Conservation (phyloP, 2,329 filamentous ascomycete genomes). For the Allantophomopsis lycopodina region DNA sequence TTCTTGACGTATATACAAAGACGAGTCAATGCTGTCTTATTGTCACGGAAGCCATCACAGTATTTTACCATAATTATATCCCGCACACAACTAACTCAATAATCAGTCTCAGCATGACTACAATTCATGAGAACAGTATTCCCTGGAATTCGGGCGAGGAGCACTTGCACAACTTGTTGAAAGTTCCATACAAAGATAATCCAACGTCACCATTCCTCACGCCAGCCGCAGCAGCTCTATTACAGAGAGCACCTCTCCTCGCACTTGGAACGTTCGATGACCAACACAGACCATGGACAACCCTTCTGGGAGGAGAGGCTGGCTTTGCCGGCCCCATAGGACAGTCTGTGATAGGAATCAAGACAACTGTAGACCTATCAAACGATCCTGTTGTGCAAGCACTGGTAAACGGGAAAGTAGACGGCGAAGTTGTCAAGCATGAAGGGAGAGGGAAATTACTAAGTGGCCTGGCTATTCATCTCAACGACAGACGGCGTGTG, state of each 20-base stretch:
- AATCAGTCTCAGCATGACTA: no score
- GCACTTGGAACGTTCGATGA: constrained; percentile 61
- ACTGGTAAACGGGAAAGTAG: constrained; percentile 37
- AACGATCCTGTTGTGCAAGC: constrained; percentile 59
- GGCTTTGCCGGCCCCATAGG: constrained; percentile 55
- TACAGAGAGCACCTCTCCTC: constrained; percentile 50
- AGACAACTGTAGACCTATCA: constrained; percentile 40
- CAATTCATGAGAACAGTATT: no score
- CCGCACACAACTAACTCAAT: no score
- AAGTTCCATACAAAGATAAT: constrained; percentile 43
- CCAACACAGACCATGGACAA: constrained; percentile 58
- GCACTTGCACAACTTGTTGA: constrained; percentile 48
- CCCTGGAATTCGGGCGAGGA: constrained; percentile 53
- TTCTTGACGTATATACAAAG: no score
- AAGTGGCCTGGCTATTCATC: constrained; percentile 46
- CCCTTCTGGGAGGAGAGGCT: constrained; percentile 60
- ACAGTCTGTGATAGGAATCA: constrained; percentile 48
- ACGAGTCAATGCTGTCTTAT: no score
- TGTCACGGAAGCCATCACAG: no score
- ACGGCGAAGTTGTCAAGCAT: constrained; percentile 22
- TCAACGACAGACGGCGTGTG: constrained; percentile 54
- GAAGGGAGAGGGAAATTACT: constrained; percentile 35
- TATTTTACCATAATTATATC: no score
- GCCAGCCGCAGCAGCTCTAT: constrained; percentile 41
- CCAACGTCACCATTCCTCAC: constrained; percentile 54